Base-by-base conservation (phyloP, 2,329 filamentous ascomycete genomes). In the Blastomyces parvus region DNA sequence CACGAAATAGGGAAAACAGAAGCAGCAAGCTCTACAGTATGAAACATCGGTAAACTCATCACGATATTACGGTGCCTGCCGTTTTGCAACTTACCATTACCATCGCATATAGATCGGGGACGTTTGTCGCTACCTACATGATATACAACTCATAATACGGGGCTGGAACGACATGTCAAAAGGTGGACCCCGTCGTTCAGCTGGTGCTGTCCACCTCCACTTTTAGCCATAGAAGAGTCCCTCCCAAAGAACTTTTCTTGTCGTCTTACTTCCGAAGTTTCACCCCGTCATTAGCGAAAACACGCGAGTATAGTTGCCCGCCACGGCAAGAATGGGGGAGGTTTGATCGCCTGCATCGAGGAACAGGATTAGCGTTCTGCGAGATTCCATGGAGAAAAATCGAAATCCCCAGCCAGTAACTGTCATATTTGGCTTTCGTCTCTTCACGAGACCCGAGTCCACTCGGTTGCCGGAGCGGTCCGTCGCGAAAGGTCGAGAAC, bases 31-130 rank as follows among this genome's bases (percentile, higher is more conserved):
- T n/a, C 42, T n/a, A 17, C n/a, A 44, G 8, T 52, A 2, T 52
- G n/a, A 30, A 27, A 22, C 7, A 13, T 52, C 17, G 14, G 14
- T 30, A 17, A 13, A 40, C 22, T 38, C 55, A 57, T 25, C 25
- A 52, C 3, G 11, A 25, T 38, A 56, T 22, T 56, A 33, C 30
- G 22, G 17, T 44, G 42, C 25, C 56, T 19, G 30, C 14, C 9
- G 7, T 27, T 59, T 44, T 59, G 33, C 38, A 59, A 30, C 38
- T 46, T 59, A 59, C 56, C 13, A 27, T 30, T 59, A 59, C 56
- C 38, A 30, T 25, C 14, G 33, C 56, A 42, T 59, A 59, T 38
- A 22, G 36, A 42, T 25, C 22, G 11, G 25, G 33, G 9, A 42
- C 30, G 19, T 9, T 13, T 17, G 17, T 59, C 25, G 13, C 11